Evolutionary conservation across 2,329 filamentous ascomycete genomes (phyloP), one percentile per base, ranked within the genome.

Genomic region (Pleomassaria siparia): DNA sequence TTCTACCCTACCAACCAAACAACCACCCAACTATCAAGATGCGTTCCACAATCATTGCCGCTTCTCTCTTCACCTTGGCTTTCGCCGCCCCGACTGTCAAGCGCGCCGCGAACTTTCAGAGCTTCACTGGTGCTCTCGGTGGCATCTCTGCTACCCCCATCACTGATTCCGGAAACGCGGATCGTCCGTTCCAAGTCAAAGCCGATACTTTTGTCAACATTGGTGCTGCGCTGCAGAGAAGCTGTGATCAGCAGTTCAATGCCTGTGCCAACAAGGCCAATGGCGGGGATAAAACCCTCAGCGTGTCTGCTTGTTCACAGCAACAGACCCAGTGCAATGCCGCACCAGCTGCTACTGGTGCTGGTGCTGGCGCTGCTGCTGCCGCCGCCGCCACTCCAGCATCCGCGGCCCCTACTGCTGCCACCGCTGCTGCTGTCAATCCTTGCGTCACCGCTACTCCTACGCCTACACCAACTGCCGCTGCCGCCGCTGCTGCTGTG

Each of bases 1-100:
- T 40, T 30, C 26, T 18, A 33, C n/a, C 20, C 28, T 25, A 28
- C 91, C 94, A 33, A 51, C 24, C 20, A 44, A 45, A 28, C 20
- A 16, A 30, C 35, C 33, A 26, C 20, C 45, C 39, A 35, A 40
- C 44, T 12, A 29, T 37, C 46, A 61, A 56, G 37, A 63, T 64
- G 61, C 58, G 62, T 51, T 46, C 55, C 44, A 40, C 53, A 22
- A 8, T 58, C 46, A 49, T 63, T 46, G 18, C 54, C 42, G 28
- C 51, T 36, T 41, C 54, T n/a, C 51, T 62, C 29, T 20, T 57
- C 43, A 37, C 56, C 37, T 33, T 55, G 21, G 53, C 57, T n/a
- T 35, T 56, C 39, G 49, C 49, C 21, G 50, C 53, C 13, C 56
- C 50, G 26, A n/a, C 21, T 36, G 30, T 21, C 20, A 48, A 48